A percentile compares a stretch with the other conserved stretches of the same genome.
Conservation (phyloP, 2,329 filamentous ascomycete species). For the Phialophora macrospora region DNA sequence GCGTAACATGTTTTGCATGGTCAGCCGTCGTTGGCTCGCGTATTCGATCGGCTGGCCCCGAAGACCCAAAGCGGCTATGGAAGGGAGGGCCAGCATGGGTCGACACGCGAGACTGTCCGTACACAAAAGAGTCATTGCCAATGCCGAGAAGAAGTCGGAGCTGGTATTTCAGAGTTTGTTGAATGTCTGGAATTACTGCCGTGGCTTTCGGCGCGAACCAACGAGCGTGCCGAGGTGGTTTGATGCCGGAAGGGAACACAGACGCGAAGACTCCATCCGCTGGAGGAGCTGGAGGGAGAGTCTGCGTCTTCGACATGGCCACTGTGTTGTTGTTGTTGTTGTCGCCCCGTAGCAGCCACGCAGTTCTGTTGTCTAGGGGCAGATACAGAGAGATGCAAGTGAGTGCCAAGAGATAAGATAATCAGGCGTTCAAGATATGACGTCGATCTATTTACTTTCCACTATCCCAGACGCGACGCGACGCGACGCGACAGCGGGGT, state of each 20-base stretch:
- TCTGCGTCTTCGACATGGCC: conserved; percentile 20
- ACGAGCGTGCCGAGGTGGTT: conserved; percentile 26
- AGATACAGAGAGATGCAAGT: background rate
- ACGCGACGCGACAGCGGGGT: background rate
- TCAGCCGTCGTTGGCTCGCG: conserved; percentile 27
- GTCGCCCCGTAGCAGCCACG: background rate
- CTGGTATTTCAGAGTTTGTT: conserved; percentile 10
- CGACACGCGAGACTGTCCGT: conserved; percentile 19
- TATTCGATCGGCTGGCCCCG: conserved; percentile 23
- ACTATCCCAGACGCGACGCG: background rate
- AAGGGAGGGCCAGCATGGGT: conserved; percentile 22
- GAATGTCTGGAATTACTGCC: conserved; percentile 25
- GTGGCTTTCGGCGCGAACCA: conserved; percentile 20
- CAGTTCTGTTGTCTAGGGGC: background rate
- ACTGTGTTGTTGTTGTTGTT: background rate
- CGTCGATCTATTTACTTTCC: background rate
- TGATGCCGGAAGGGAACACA: conserved; percentile 29
- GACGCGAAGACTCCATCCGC: conserved; percentile 25
- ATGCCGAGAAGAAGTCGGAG: conserved; percentile 34
- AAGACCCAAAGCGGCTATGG: conserved; percentile 29
- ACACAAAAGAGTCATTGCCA: conserved; percentile 26
- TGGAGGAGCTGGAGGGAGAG: background rate
- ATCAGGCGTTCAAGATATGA: background rate
- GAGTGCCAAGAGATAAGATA: background rate
- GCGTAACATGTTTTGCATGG: conserved; percentile 20